Evolutionary conservation across 495 filamentous ascomycete species (phyloP).

Genomic region (Pyrenula massariospora): DNA sequence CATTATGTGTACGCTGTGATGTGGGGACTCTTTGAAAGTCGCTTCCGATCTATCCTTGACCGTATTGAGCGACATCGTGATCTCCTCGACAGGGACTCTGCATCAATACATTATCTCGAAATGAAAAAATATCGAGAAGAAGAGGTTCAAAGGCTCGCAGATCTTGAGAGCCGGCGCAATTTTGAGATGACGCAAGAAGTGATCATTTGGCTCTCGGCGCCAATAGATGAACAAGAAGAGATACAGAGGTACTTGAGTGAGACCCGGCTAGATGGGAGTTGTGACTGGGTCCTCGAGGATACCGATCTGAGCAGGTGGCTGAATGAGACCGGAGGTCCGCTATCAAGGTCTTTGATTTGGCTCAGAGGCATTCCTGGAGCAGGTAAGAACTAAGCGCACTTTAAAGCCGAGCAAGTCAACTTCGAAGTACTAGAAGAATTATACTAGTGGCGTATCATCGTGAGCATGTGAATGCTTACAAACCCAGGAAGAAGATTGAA

Average conservation of each 20-base stretch:
- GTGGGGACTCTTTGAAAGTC: constrained; percentile 26
- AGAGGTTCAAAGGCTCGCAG: too few species aligned
- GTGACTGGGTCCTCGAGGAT: not conserved
- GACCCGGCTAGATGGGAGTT: not conserved
- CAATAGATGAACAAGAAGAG: not conserved
- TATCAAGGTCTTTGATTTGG: not conserved
- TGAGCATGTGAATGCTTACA: too few species aligned
- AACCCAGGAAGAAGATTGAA: too few species aligned
- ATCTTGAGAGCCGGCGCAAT: too few species aligned
- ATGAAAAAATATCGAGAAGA: constrained; percentile 10
- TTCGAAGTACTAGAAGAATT: too few species aligned
- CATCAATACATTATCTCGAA: constrained; percentile 14
- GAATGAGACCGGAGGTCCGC: not conserved
- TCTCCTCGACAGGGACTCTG: constrained; percentile 23
- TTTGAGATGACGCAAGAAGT: too few species aligned
- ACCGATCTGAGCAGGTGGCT: not conserved
- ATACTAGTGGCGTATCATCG: too few species aligned
- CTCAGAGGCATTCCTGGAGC: not conserved
- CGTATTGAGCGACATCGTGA: constrained; percentile 21
- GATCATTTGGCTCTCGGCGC: not conserved
- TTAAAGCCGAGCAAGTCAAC: not conserved
- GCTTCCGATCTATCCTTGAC: constrained; percentile 24
- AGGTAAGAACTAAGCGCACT: not conserved
- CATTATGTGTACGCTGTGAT: constrained; percentile 26
- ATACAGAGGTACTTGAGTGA: not conserved